Evolutionary conservation across 768 basidiomycete genomes (phyloP).

Genomic region (Suillus clintonianus): DNA sequence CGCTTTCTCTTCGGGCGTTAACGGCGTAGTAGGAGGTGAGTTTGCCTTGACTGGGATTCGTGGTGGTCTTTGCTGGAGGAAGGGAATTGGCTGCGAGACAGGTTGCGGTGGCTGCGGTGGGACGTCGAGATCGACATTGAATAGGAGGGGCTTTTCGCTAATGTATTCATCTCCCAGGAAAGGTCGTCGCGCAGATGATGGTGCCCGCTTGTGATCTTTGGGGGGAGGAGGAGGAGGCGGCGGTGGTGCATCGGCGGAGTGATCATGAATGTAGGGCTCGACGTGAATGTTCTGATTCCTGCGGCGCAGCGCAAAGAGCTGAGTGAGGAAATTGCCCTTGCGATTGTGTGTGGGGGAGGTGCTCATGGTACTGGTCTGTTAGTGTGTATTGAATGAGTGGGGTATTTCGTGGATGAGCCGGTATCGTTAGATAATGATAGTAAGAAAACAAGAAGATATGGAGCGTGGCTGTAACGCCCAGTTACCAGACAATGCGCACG

Average conservation of each 20-base stretch:
- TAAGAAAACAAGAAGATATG: conserved; percentile 8
- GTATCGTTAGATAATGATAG: conserved; percentile 10
- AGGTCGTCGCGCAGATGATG: conserved; percentile 24
- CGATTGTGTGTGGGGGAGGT: conserved; percentile 6
- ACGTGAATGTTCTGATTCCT: neutral
- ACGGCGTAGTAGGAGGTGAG: conserved; percentile 9
- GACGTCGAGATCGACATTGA: neutral
- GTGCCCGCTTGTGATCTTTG: conserved; percentile 16
- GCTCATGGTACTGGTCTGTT: neutral
- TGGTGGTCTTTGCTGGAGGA: conserved; percentile 1
- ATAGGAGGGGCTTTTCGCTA: conserved; percentile 5
- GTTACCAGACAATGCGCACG: conserved; percentile 8
- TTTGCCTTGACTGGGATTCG: conserved; percentile 4
- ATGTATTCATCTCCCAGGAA: conserved; percentile 13
- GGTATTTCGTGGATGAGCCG: neutral
- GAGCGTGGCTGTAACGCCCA: conserved; percentile 4
- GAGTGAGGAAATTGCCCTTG: conserved; percentile 16
- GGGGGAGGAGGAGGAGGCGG: conserved; percentile 26
- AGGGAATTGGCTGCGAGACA: neutral
- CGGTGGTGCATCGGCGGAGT: conserved; percentile 7
- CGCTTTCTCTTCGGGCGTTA: conserved; percentile 29
- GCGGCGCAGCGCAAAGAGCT: conserved; percentile 10
- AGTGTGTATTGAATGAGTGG: conserved; percentile 11
- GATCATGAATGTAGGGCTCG: conserved; percentile 12
- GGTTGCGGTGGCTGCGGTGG: conserved; percentile 10